phyloP scores from a whole-genome alignment of 192 early-diverging fungal species.

The Funneliformis mosseae region DNA sequence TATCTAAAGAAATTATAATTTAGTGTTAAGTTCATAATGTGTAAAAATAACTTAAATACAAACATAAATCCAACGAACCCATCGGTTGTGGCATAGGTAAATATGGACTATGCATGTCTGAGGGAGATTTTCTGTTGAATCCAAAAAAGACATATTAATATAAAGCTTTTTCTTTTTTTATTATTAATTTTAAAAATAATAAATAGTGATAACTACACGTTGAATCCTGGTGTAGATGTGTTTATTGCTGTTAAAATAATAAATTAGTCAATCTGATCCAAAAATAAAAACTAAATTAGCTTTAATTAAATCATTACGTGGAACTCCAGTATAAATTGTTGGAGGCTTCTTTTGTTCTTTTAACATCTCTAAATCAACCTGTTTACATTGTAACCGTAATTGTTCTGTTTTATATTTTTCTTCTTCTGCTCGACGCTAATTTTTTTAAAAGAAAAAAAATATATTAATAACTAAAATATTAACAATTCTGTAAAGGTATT shows the following conservation, averaged over 20 bases:
- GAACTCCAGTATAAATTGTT: conserved; percentile 33
- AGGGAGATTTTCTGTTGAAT: conserved; percentile 34
- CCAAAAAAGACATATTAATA: too few species aligned
- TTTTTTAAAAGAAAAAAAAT: neutral
- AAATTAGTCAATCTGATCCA: too few species aligned
- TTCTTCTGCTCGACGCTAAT: conserved; percentile 46
- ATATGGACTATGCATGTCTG: conserved; percentile 32
- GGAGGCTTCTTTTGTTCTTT: conserved; percentile 34
- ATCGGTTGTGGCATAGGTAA: conserved; percentile 23
- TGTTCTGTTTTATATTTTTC: conserved; percentile 48
- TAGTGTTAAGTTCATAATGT: neutral
- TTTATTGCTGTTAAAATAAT: conserved; percentile 19
- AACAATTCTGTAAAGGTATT: too few species aligned
- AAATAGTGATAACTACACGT: conserved; percentile 13
- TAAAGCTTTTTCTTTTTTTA: neutral
- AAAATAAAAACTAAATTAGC: too few species aligned
- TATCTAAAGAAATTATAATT: conserved; percentile 2
- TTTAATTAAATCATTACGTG: conserved; percentile 20
- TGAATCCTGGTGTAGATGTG: conserved; percentile 10
- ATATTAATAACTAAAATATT: too few species aligned
- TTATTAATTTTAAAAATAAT: neutral
- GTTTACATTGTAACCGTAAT: conserved; percentile 45
- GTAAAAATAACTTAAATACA: neutral
- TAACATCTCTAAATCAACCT: conserved; percentile 43
- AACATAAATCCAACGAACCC: conserved; percentile 1